A percentile compares a stretch with the other conserved stretches of the same genome.
These are phyloP conservation scores for Cicer pinnatifidum DNA, from an alignment of 306 rosid genomes.

Conservation along the genomic window DNA sequence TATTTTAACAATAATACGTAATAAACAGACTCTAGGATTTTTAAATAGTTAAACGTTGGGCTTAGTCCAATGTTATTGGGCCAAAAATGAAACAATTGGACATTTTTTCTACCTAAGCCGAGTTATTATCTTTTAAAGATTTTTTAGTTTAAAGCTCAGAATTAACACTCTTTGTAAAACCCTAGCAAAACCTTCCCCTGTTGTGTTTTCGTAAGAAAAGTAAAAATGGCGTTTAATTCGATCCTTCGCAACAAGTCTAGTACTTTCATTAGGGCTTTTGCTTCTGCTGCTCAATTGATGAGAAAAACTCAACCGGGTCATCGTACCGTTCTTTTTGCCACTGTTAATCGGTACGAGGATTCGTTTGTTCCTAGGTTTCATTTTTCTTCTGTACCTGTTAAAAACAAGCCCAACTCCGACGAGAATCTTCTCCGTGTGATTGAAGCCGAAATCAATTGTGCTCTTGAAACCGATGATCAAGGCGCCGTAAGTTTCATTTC, in stretches of 20 bases:
- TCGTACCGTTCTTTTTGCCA: constrained; percentile 45
- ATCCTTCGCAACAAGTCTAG: constrained; percentile 70
- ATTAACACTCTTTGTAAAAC: constrained; percentile 7
- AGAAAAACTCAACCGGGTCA: constrained; percentile 47
- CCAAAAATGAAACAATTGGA: too few relatives aligned
- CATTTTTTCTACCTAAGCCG: too few relatives aligned
- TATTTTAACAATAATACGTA: too few relatives aligned
- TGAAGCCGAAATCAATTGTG: constrained; percentile 69
- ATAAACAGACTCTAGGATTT: too few relatives aligned
- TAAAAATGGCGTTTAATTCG: constrained; percentile 69
- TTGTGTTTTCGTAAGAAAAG: not conserved
- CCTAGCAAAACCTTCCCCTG: constrained; percentile 49
- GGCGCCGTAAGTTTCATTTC: constrained; percentile 51
- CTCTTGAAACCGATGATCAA: constrained; percentile 64
- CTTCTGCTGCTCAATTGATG: constrained; percentile 49
- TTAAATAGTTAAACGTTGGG: too few relatives aligned
- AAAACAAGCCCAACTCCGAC: constrained; percentile 54
- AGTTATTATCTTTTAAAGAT: too few relatives aligned
- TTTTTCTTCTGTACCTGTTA: constrained; percentile 56
- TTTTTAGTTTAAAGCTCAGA: not conserved
- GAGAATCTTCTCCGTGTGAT: constrained; percentile 65
- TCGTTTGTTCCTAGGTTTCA: constrained; percentile 46
- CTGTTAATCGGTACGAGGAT: constrained; percentile 43
- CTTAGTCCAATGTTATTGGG: too few relatives aligned
- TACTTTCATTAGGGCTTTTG: constrained; percentile 58